These are phyloP conservation scores for Calonectria hawksworthii DNA, from an alignment of 2,329 filamentous ascomycete species.

Conservation along the genomic window DNA sequence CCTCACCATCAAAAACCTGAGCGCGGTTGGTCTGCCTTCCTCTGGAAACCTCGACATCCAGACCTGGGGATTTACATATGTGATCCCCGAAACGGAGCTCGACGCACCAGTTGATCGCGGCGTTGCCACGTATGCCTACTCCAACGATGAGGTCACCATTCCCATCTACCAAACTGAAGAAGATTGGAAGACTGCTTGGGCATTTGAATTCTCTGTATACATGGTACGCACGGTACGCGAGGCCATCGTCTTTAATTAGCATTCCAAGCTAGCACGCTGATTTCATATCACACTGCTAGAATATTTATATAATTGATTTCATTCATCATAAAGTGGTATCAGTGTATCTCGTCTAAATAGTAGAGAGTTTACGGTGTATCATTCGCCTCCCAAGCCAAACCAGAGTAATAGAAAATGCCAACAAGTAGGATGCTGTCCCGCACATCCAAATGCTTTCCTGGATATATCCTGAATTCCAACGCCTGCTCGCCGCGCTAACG, in stretches of 20 bases:
- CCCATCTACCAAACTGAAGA: neutral
- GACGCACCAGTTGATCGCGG: neutral
- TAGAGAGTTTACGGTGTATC: neutral
- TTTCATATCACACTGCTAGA: neutral
- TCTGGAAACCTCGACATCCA: neutral
- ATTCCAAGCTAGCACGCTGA: neutral
- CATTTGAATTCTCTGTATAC: neutral
- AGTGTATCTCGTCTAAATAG: neutral
- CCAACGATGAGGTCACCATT: neutral
- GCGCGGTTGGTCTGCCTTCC: neutral
- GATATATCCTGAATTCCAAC: constrained; percentile 34
- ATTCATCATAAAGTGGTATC: neutral
- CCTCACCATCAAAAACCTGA: constrained; percentile 1
- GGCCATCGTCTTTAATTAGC: neutral
- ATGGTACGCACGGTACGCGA: neutral
- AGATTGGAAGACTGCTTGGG: neutral
- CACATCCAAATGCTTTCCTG: constrained; percentile 41
- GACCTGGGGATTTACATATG: constrained; percentile 5
- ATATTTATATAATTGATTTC: neutral
- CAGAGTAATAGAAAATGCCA: constrained; percentile 31
- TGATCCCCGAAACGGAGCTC: constrained; percentile 2
- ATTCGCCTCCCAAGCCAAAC: constrained; percentile 34
- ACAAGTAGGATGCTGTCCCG: constrained; percentile 33
- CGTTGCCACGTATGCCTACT: neutral
- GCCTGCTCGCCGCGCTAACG: constrained; percentile 49